Base-by-base conservation (phyloP, 768 basidiomycete genomes). In the Piloderma croceum region DNA sequence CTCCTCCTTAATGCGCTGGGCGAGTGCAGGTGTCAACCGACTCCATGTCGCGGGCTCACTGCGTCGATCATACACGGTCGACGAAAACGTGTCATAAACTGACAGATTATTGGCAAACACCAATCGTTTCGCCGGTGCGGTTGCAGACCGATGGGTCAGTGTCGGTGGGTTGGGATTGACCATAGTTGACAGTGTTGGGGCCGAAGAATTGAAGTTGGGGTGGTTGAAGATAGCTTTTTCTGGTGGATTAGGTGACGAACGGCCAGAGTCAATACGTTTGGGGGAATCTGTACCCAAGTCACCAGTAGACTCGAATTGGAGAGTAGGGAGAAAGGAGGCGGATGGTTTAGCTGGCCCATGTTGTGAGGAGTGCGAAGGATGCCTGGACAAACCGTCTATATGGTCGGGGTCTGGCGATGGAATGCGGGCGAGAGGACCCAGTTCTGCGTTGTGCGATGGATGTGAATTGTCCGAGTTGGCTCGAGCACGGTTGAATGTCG, bases 31-130 rank as follows among this genome's bases (percentile, higher is more conserved):
- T 38, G 96, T 99, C 54, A 99, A 66, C 29, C 89, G 77, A 65
- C 93, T 97, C 82, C 92, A 97, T 20, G 94, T 98, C 34, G 92
- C 93, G 17, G 90, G 91, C 63, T 97, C 94, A 51, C 90, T 91
- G 53, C 92, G 73, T 39, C 96, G 74, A 65, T 99, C 94, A 65
- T 99, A 99, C 45, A 90, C 84, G 23, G 77, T 70, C 17, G 89
- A 63, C 33, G 90, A 80, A 70, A 96, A 98, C n/a, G 94, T 99
- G 61, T 92, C 89, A 56, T 98, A 98, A 31, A 99, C 89, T 21
- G 88, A 89, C 57, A 98, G 65, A 57, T 90, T 94, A 35, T 77
- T 84, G 22, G 93, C 93, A 63, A 97, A 99, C 39, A 84, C 77
- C 38, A 97, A 68, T 43, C 79, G 73, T 59, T 90, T 91, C 46